phyloP scores from a whole-genome alignment of 345 rosid species.

The Aethionema arabicum region DNA sequence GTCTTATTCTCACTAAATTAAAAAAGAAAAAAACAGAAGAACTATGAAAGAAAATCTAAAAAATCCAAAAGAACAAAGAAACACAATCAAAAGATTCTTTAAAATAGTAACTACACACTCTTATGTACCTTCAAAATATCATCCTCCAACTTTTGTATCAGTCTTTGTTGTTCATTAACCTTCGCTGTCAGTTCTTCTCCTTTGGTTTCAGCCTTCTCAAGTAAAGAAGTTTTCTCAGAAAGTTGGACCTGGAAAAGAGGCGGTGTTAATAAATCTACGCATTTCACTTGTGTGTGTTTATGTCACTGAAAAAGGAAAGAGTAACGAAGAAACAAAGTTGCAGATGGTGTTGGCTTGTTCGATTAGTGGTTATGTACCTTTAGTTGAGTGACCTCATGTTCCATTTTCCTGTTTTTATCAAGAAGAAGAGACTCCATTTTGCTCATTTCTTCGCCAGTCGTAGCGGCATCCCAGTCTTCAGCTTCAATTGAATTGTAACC shows the following conservation, averaged over 20 bases:
- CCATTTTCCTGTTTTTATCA: conserved; percentile 96
- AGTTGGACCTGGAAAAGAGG: conserved; percentile 64
- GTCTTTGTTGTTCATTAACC: conserved; percentile 73
- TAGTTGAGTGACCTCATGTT: conserved; percentile 87
- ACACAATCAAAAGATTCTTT: not conserved
- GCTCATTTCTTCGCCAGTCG: conserved; percentile 95
- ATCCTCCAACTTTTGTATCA: conserved; percentile 96
- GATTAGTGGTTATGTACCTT: conserved; percentile 50
- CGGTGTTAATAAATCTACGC: conserved; percentile 18
- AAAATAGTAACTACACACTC: conserved; percentile 19
- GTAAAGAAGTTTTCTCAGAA: conserved; percentile 68
- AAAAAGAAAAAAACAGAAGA: not conserved
- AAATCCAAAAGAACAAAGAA: not conserved
- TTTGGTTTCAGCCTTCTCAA: conserved; percentile 75
- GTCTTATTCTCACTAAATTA: conserved; percentile 2
- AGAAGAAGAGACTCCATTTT: conserved; percentile 98
- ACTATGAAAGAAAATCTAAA: not conserved
- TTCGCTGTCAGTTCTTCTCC: conserved; percentile 67
- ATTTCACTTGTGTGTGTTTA: not conserved
- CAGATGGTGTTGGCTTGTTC: conserved; percentile 16
- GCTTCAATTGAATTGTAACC: conserved; percentile 98
- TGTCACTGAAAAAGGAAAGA: conserved; percentile 14
- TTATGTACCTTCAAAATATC: conserved; percentile 81
- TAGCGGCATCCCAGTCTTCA: conserved; percentile 98
- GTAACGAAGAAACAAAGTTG: conserved; percentile 14